These are phyloP conservation scores for Cupressus sempervirens DNA, from an alignment of 75 land plant species.

Conservation along the genomic window DNA sequence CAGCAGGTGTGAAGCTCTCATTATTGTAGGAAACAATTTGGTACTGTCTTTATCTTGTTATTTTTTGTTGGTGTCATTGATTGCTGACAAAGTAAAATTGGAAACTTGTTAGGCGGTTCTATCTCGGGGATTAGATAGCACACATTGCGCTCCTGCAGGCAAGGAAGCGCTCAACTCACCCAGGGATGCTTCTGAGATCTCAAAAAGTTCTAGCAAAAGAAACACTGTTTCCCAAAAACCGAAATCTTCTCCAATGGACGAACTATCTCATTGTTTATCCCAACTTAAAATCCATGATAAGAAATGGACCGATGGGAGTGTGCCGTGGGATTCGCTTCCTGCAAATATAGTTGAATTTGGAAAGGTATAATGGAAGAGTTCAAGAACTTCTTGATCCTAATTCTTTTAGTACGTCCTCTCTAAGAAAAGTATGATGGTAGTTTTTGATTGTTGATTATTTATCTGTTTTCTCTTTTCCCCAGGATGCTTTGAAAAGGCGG, in stretches of 20 bases:
- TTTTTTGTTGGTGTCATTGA: background rate
- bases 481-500: slow-evolving; percentile 76
- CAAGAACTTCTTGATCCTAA: background rate
- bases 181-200: background rate
- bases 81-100: background rate
- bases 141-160: background rate
- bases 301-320: slow-evolving; percentile 40
- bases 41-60: background rate
- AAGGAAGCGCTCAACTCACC: background rate
- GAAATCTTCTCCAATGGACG: slow-evolving; percentile 16
- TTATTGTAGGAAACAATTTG: background rate
- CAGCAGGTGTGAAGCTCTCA: background rate
- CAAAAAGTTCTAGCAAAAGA: background rate
- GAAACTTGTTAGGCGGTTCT: background rate
- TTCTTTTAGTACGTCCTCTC: background rate
- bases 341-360: slow-evolving; percentile 54
- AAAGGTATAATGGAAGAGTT: slow-evolving; percentile 40
- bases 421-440: background rate
- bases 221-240: slow-evolving; percentile 10
- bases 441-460: background rate
- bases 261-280: slow-evolving; percentile 4
- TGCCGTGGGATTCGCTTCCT: slow-evolving; percentile 71
- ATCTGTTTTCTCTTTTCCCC: background rate
- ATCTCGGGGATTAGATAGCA: background rate
- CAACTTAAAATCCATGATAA: slow-evolving; percentile 29